These are phyloP conservation scores for Xylaria sp. DNA, from an alignment of 2,329 filamentous ascomycete genomes.

Conservation along the genomic window DNA sequence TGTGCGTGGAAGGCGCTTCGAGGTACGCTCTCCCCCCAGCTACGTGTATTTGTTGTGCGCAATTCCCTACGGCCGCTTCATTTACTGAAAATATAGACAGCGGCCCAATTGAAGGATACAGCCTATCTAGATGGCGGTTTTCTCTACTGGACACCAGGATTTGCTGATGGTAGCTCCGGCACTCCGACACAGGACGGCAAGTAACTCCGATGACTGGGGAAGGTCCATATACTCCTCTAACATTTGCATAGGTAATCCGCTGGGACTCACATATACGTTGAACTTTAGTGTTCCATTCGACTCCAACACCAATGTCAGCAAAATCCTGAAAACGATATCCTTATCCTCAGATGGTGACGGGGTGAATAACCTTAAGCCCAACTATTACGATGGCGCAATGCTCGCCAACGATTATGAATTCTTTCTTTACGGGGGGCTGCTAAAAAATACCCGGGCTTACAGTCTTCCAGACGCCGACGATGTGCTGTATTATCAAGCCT, in stretches of 20 bases:
- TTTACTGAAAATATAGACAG: slow-evolving; percentile 51
- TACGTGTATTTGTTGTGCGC: not conserved
- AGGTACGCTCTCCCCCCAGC: slow-evolving; percentile 41
- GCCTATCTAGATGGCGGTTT: slow-evolving; percentile 73
- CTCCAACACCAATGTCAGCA: slow-evolving; percentile 62
- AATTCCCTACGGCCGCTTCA: not conserved
- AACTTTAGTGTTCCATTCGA: slow-evolving; percentile 69
- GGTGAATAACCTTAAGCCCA: slow-evolving; percentile 63
- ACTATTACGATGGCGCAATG: slow-evolving; percentile 70
- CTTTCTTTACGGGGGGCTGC: slow-evolving; percentile 71
- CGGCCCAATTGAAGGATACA: slow-evolving; percentile 59
- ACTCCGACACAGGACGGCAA: slow-evolving; percentile 54
- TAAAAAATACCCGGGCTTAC: slow-evolving; percentile 50
- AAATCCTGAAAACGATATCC: slow-evolving; percentile 58
- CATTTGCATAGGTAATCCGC: slow-evolving; percentile 57
- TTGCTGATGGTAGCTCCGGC: slow-evolving; percentile 56
- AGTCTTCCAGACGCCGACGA: slow-evolving; percentile 54
- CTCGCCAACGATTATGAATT: slow-evolving; percentile 72
- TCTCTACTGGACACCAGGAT: slow-evolving; percentile 62
- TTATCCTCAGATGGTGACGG: slow-evolving; percentile 58
- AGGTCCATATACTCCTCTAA: slow-evolving; percentile 17
- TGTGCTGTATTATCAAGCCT: slow-evolving; percentile 62
- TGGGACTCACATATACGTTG: slow-evolving; percentile 65
- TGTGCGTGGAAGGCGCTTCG: slow-evolving; percentile 64
- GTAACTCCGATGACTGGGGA: slow-evolving; percentile 35